These are phyloP conservation scores for Rhododendron molle DNA, from an alignment of 148 eudicot genomes.

Conservation along the genomic window DNA sequence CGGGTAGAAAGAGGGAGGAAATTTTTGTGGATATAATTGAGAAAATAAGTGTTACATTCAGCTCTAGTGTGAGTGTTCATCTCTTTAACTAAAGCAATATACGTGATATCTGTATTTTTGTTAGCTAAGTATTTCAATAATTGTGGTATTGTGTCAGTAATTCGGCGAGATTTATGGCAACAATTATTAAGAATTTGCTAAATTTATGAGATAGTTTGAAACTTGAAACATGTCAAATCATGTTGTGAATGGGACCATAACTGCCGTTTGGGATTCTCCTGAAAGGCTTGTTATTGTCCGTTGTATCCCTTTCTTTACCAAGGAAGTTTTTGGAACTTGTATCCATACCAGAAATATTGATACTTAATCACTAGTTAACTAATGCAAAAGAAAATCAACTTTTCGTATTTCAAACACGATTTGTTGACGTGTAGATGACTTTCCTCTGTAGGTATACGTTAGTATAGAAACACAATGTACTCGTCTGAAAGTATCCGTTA, in stretches of 20 bases:
- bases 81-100: constrained; percentile 12
- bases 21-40: constrained; percentile 96
- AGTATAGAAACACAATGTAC: background rate
- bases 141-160: background rate
- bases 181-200: background rate
- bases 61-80: constrained; percentile 73
- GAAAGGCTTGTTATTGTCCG: background rate
- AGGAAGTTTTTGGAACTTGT: background rate
- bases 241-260: background rate
- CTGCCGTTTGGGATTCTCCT: background rate
- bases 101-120: background rate
- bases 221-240: background rate
- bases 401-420: background rate
- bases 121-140: background rate
- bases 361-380: background rate
- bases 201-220: background rate
- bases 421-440: background rate
- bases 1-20: constrained; percentile 94
- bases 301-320: background rate
- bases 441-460: background rate
- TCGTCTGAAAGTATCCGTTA: background rate
- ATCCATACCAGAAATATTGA: background rate
- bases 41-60: constrained; percentile 95
- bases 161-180: background rate
- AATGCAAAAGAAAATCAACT: background rate